These are phyloP conservation scores for Crepidotus variabilis DNA, from an alignment of 768 basidiomycete genomes.

Conservation along the genomic window DNA sequence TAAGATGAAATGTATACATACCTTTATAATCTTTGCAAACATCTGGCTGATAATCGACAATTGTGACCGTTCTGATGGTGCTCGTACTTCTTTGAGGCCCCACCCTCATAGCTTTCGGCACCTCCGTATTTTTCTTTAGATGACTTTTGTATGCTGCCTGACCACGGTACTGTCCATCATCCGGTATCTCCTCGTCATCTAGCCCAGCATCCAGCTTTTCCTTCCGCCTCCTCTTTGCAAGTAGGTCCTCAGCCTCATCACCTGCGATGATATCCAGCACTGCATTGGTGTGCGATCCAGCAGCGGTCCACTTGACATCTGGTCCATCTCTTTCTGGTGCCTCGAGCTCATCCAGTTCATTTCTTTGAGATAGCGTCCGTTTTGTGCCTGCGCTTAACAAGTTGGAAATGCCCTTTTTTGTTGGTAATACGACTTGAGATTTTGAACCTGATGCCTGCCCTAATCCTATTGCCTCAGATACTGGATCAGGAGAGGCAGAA, in stretches of 20 bases:
- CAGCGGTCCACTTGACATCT: slow-evolving; percentile 75
- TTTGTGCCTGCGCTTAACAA: slow-evolving; percentile 60
- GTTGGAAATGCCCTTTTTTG: slow-evolving; percentile 61
- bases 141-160: slow-evolving; percentile 78
- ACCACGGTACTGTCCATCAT: slow-evolving; percentile 87
- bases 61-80: slow-evolving; percentile 92
- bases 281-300: slow-evolving; percentile 70
- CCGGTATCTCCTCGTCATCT: slow-evolving; percentile 58
- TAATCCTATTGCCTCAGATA: slow-evolving; percentile 19
- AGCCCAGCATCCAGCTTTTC: slow-evolving; percentile 47
- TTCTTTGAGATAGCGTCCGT: slow-evolving; percentile 55
- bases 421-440: slow-evolving; percentile 77
- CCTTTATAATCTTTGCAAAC: slow-evolving; percentile 99
- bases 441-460: slow-evolving; percentile 39
- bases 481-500: slow-evolving; percentile 56
- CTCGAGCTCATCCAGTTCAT: slow-evolving; percentile 48
- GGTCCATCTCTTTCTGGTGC: slow-evolving; percentile 58
- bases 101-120: slow-evolving; percentile 85
- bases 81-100: slow-evolving; percentile 73
- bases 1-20: slow-evolving; percentile 31
- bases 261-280: slow-evolving; percentile 78
- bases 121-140: slow-evolving; percentile 76
- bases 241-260: slow-evolving; percentile 74
- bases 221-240: slow-evolving; percentile 64
- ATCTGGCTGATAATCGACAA: slow-evolving; percentile 97